Base-by-base conservation (phyloP, 73 alveolate genomes). In the Paramecium tetraurelia region DNA sequence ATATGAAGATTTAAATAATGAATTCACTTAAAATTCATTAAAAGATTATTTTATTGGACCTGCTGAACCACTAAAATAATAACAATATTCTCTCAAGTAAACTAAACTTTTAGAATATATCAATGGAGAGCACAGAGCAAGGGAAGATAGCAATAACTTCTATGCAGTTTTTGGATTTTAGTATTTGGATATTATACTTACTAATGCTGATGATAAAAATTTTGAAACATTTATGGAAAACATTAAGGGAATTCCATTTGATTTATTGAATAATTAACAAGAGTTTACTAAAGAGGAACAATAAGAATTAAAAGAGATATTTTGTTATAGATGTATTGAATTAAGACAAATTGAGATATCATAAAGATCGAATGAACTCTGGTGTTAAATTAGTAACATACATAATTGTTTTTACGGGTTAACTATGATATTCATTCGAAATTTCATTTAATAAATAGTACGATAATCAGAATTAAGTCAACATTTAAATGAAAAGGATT, bases 151-250 rank as follows among this genome's bases (percentile, higher is more conserved):
- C 31, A 63, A 63, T 63, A 31, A 33, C 7, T 63, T 63, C 12
- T 63, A 63, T 63, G 84, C 84, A 22, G 46, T 33, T 14, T 63
- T 63, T n/a, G 84, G 84, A 33, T 63, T 2, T 63, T 63, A 63
- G 14, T 63, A 63, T 14, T 31, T 63, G 27, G 84, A 63, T 63
- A 63, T 63, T 3, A 63, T 63, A 12, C 29, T 63, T 27, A 31
- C 84, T 27, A 16, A 33, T 63, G 84, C 84, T 11, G 84, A 63
- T 27, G 84, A 63, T 27, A 27, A 63, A 27, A 63, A 63, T 33
- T 63, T 63, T 24, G 84, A 63, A 63, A 63, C 84, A 63, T 63
- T 63, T 63, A 63, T 63, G 84, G 84, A 63, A 31, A 63, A 63
- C 27, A 63, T 63, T 63, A 63, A 63, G 27, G 84, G 84, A 31